A percentile compares a stretch with the other conserved stretches of the same genome.
These are phyloP conservation scores for Colletotrichum sp. DNA, from an alignment of 2,329 filamentous ascomycete species.

Conservation along the genomic window DNA sequence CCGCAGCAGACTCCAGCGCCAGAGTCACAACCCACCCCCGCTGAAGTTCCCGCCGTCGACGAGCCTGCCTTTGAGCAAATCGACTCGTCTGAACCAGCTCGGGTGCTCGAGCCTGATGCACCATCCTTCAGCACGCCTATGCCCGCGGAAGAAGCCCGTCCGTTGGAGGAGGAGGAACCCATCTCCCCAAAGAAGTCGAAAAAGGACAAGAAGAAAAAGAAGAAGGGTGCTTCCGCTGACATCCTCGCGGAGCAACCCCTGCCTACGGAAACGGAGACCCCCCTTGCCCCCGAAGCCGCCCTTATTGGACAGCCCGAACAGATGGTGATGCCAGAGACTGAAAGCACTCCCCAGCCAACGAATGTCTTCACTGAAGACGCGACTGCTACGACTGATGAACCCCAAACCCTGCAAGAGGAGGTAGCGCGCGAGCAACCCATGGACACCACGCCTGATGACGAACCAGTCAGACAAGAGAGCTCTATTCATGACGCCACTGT, in stretches of 20 bases:
- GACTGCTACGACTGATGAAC: neutral
- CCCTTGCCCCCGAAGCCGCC: neutral
- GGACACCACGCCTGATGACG: neutral
- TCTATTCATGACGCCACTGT: neutral
- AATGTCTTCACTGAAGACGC: neutral
- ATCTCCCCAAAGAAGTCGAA: conserved; percentile 26
- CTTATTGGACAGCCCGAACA: neutral
- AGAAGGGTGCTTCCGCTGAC: neutral
- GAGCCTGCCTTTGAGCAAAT: neutral
- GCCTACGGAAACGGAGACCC: neutral
- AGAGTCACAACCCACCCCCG: neutral
- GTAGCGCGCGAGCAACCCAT: neutral
- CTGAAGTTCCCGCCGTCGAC: neutral
- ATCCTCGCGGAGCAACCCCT: neutral
- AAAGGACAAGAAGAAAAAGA: conserved; percentile 22
- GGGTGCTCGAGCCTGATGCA: neutral
- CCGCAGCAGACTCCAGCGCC: neutral
- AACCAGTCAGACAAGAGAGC: neutral
- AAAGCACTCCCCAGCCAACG: neutral
- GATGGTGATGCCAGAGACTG: neutral
- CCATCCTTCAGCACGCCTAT: neutral
- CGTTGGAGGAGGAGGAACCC: neutral
- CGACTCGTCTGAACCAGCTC: neutral
- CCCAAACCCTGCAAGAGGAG: neutral
- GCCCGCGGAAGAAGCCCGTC: neutral